These are phyloP conservation scores for Arachis stenosperma DNA, from an alignment of 306 rosid genomes.

Conservation along the genomic window DNA sequence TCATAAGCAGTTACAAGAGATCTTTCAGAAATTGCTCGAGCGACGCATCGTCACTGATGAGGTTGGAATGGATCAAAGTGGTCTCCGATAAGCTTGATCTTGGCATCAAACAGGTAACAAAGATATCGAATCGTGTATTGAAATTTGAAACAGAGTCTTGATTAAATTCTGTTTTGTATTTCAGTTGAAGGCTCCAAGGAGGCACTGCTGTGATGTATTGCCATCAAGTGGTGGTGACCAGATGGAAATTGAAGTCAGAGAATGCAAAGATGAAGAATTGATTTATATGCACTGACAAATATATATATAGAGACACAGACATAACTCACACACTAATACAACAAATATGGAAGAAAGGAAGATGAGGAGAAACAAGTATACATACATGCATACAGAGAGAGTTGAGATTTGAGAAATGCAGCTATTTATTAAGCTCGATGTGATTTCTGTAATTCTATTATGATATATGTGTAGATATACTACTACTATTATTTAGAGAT, in stretches of 20 bases:
- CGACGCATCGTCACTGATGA: constrained; percentile 52
- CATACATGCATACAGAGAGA: neutral
- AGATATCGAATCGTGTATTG: too few species aligned
- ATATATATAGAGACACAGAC: neutral
- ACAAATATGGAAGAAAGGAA: neutral
- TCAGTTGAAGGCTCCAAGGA: constrained; percentile 90
- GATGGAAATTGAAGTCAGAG: constrained; percentile 73
- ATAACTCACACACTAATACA: neutral
- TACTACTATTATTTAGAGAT: neutral
- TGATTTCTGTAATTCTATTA: neutral
- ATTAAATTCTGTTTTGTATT: constrained; percentile 26
- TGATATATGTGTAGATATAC: neutral
- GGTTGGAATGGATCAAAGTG: constrained; percentile 66
- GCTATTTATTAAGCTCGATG: neutral
- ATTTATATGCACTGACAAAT: constrained; percentile 53
- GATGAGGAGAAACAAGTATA: neutral
- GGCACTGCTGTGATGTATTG: constrained; percentile 85
- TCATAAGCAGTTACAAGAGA: constrained; percentile 57
- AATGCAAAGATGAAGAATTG: constrained; percentile 83
- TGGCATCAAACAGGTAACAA: constrained; percentile 60
- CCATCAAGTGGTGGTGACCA: constrained; percentile 51
- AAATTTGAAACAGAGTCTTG: too few species aligned
- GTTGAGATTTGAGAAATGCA: constrained; percentile 4
- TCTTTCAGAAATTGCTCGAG: constrained; percentile 60
- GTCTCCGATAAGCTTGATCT: constrained; percentile 63